phyloP scores from a whole-genome alignment of 202 grass and related monocot genomes.

The Saccharum hybrid region DNA sequence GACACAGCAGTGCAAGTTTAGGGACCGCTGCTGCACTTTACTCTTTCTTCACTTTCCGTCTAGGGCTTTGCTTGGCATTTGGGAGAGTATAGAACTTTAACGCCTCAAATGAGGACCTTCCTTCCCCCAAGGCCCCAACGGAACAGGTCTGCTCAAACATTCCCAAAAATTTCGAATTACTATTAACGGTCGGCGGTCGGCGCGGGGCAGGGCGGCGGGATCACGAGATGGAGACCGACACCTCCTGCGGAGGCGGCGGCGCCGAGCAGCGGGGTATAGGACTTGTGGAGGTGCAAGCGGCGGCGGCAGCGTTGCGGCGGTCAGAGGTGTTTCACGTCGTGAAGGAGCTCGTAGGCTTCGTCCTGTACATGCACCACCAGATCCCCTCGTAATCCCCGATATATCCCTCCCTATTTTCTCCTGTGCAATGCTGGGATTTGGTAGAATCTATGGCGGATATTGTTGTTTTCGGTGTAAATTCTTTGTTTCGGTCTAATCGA shows the following conservation, averaged over 20 bases:
- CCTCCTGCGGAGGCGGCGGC: slow-evolving; percentile 15
- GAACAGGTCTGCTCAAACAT: too few species aligned
- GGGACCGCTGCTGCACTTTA: too few species aligned
- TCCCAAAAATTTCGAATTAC: too few species aligned
- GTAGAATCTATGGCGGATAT: neutral
- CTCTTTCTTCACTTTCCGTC: slow-evolving; percentile 7
- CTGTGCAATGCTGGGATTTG: neutral
- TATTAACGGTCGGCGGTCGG: neutral
- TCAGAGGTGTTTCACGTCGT: slow-evolving; percentile 86
- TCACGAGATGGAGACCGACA: slow-evolving; percentile 35
- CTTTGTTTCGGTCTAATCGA: neutral
- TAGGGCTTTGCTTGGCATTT: too few species aligned
- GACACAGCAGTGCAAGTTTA: too few species aligned
- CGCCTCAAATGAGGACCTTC: too few species aligned
- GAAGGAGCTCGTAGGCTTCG: slow-evolving; percentile 89
- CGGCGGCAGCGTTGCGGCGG: slow-evolving; percentile 54
- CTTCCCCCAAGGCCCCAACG: too few species aligned
- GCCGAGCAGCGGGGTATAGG: slow-evolving; percentile 30
- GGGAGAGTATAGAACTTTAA: too few species aligned
- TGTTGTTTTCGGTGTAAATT: neutral
- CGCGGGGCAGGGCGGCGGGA: neutral
- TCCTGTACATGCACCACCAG: slow-evolving; percentile 95
- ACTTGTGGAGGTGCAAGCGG: slow-evolving; percentile 57
- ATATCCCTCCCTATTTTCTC: neutral
- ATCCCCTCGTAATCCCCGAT: slow-evolving; percentile 73